Evolutionary conservation across 2,329 filamentous ascomycete species (phyloP).

Genomic region (Aspergillus arachidicola): DNA sequence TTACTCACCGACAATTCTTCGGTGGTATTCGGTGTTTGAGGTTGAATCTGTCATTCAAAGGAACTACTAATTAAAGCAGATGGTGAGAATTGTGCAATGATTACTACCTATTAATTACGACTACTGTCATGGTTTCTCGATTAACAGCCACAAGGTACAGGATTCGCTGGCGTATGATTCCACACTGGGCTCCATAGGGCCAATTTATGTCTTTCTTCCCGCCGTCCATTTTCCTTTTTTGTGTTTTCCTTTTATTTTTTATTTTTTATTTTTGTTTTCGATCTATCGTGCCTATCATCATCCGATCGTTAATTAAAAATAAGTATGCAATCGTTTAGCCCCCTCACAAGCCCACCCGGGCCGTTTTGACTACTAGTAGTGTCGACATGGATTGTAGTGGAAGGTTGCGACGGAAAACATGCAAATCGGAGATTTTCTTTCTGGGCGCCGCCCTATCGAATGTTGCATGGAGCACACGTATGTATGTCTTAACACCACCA

Average conservation of each 20-base stretch:
- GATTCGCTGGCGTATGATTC: constrained; percentile 4
- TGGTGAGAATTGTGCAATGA: neutral
- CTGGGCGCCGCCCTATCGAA: constrained; percentile 7
- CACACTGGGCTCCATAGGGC: constrained; percentile 5
- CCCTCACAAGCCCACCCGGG: constrained; percentile 11
- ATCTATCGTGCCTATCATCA: neutral
- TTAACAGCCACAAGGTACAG: neutral
- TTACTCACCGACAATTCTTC: constrained; percentile 7
- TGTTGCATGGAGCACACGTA: constrained; percentile 11
- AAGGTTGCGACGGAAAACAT: constrained; percentile 1
- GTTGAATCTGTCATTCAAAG: neutral
- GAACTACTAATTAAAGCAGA: neutral
- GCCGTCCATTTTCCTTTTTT: neutral
- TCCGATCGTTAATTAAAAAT: constrained; percentile 7
- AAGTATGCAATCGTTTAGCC: neutral
- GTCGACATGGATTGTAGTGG: constrained; percentile 5
- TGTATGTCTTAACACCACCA: constrained; percentile 17
- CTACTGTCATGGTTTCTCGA: neutral
- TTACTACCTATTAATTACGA: neutral
- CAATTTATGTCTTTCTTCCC: neutral
- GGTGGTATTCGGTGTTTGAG: constrained; percentile 1
- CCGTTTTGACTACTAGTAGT: constrained; percentile 10
- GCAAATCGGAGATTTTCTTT: constrained; percentile 22
- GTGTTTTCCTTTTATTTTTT: neutral
- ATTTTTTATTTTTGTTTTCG: neutral